Percentiles rank a stretch among this genome's conserved stretches.
phyloP scores from a whole-genome alignment of 1,284 basidiomycete genomes.

The Ganoderma sinense region DNA sequence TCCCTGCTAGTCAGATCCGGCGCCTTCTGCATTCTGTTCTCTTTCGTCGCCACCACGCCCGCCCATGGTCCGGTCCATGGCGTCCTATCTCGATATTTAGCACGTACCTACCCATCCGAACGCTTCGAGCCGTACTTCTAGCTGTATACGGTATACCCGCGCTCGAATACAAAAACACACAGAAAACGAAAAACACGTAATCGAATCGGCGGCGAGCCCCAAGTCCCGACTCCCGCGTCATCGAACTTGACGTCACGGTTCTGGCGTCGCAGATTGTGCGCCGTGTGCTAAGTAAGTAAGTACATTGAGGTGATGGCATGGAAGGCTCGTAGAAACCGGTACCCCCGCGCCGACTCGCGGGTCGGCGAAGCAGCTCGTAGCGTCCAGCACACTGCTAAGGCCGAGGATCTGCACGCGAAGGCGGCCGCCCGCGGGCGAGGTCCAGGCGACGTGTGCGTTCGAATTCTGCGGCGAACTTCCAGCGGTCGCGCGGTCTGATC shows the following conservation, averaged over 20 bases:
- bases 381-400: not conserved
- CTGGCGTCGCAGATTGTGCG: not conserved
- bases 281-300: not conserved
- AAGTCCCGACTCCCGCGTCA: not conserved
- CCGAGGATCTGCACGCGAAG: not conserved
- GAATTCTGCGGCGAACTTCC: not conserved
- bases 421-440: not conserved
- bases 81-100: conserved; percentile 6
- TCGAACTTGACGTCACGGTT: not conserved
- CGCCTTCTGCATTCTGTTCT: conserved; percentile 2
- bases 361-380: not conserved
- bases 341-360: not conserved
- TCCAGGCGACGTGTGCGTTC: not conserved
- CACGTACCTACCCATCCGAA: not conserved
- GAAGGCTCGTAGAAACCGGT: too few species aligned
- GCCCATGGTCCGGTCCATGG: not conserved
- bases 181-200: not conserved
- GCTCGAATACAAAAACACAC: not conserved
- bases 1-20: conserved; percentile 33
- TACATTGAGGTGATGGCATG: not conserved
- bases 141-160: not conserved
- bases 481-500: not conserved
- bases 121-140: not conserved
- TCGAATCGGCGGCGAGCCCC: not conserved
- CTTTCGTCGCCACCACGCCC: not conserved